phyloP scores from a whole-genome alignment of 345 rosid species.

The Eucalyptus paniculata region DNA sequence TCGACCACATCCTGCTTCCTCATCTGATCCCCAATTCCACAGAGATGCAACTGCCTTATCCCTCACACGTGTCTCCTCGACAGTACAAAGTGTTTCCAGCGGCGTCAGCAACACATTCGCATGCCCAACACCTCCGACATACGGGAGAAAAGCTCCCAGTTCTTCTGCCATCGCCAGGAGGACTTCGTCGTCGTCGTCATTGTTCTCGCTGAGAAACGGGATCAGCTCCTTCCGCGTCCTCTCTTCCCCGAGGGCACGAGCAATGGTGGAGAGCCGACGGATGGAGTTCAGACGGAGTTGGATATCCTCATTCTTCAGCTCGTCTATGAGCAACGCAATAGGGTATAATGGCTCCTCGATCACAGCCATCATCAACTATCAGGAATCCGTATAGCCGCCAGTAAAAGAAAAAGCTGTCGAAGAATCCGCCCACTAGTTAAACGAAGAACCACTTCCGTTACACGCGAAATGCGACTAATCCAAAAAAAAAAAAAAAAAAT shows the following conservation, averaged over 20 bases:
- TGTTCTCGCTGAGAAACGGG: conserved; percentile 89
- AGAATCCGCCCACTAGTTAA: not conserved
- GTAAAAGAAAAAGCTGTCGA: not conserved
- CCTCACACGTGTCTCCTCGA: conserved; percentile 94
- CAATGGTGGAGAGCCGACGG: conserved; percentile 78
- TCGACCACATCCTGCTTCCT: conserved; percentile 69
- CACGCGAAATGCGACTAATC: not conserved
- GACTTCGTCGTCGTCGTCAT: conserved; percentile 93
- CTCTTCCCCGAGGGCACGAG: conserved; percentile 94
- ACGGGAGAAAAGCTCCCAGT: conserved; percentile 76
- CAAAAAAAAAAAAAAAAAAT: not conserved
- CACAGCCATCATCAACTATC: conserved; percentile 37
- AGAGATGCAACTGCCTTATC: conserved; percentile 80
- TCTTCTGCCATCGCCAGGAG: conserved; percentile 95
- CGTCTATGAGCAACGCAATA: conserved; percentile 75
- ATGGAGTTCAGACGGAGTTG: conserved; percentile 89
- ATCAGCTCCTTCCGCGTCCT: conserved; percentile 81
- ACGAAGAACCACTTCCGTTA: not conserved
- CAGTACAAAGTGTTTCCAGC: conserved; percentile 69
- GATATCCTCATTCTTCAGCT: conserved; percentile 88
- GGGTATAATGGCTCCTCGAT: conserved; percentile 85
- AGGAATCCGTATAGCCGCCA: not conserved
- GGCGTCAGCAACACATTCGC: conserved; percentile 74
- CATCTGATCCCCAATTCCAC: conserved; percentile 82
- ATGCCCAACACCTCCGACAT: conserved; percentile 81